Base-by-base conservation (phyloP, 345 rosid genomes). In the Melaleuca quinquenervia region DNA sequence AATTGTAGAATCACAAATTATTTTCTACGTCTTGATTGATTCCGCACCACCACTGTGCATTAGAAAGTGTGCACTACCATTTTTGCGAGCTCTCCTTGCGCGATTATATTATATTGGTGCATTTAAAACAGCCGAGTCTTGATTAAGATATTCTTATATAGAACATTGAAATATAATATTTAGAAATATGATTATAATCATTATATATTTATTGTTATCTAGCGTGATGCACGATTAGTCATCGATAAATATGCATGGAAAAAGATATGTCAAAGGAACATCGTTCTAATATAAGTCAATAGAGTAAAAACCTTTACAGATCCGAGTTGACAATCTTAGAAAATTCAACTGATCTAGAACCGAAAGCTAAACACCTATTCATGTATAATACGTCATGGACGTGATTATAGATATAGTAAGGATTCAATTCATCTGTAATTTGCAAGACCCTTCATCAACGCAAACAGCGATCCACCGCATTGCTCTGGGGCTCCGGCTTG, bases 121-220 rank as follows among this genome's bases (percentile, higher is more conserved):
- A 5, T 11, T 6, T 6, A 3, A n/a, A 58, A 0, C 8, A 58
- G 13, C 18, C 36, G 8, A 41, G 0, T 13, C 12, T 1, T 55
- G 60, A n/a, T 55, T 55, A 55, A 55, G 24, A 55, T 13, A 22
- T 55, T 24, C n/a, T 9, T 55, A 24, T 55, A 22, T 1, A 53
- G 22, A 54, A 55, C 3, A 3, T 5, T 55, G 60, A 55, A 55
- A 55, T 55, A 55, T 21, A 55, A 55, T 0, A 55, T 55, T 55
- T 22, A 9, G 60, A 55, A 54, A 55, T 55, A 55, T 24, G 22
- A 22, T n/a, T 9, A 55, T 11, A 24, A 55, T 55, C 60, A 0
- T 55, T 55, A 55, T 11, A 55, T 55, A 21, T 11, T 55, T 55
- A 55, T 55, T 8, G 60, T 22, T 24, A 24, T 55, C 27, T 55